Percentiles rank a stretch among this genome's conserved stretches.
These are phyloP conservation scores for Trichoderma gamsii DNA, from an alignment of 495 filamentous ascomycete genomes.

Conservation along the genomic window DNA sequence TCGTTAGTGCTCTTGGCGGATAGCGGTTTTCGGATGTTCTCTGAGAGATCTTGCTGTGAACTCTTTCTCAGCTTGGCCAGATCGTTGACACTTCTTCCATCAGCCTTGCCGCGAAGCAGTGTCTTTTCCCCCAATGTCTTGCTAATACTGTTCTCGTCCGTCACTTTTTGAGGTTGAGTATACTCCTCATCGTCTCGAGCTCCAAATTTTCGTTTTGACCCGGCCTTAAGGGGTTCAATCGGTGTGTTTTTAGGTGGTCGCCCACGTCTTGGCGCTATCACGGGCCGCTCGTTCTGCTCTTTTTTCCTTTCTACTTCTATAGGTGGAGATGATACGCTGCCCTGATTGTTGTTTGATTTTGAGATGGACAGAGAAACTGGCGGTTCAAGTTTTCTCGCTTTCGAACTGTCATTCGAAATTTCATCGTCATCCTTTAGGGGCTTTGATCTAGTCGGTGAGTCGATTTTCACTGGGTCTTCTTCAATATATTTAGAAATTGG, in stretches of 20 bases:
- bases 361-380: not conserved
- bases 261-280: slow-evolving; percentile 16
- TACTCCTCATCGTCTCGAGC: slow-evolving; percentile 24
- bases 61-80: slow-evolving; percentile 27
- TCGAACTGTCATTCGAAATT: not conserved
- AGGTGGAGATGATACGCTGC: not conserved
- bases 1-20: slow-evolving; percentile 44
- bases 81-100: slow-evolving; percentile 32
- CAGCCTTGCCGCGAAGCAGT: slow-evolving; percentile 15
- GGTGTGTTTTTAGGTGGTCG: slow-evolving; percentile 16
- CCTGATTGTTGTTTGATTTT: not conserved
- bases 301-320: not conserved
- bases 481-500: slow-evolving; percentile 58
- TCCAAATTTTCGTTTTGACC: slow-evolving; percentile 30
- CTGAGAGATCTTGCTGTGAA: slow-evolving; percentile 18
- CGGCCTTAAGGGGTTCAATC: slow-evolving; percentile 20
- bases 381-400: not conserved
- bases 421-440: slow-evolving; percentile 19
- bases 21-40: slow-evolving; percentile 33
- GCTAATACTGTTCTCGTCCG: not conserved
- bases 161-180: not conserved
- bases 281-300: slow-evolving; percentile 18
- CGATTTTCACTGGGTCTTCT: slow-evolving; percentile 55
- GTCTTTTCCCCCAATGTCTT: not conserved
- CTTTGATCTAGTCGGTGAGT: slow-evolving; percentile 29